Evolutionary conservation across 441 rosid species (phyloP), one percentile per base, ranked within the genome.

Genomic region (Corymbia citriodora): DNA sequence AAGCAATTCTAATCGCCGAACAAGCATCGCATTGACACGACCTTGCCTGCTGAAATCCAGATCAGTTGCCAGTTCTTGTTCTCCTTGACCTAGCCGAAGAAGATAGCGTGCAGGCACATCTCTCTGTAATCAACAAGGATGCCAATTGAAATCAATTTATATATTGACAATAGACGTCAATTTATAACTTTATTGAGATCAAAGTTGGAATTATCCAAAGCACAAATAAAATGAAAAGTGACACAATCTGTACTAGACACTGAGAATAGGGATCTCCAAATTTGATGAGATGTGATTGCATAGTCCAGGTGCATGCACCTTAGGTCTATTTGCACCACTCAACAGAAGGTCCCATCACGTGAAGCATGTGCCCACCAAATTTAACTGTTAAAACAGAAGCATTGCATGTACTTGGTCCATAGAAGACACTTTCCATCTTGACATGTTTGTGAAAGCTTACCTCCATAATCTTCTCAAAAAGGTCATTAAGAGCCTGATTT

Each of bases 41-140:
- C 99, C 99, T 95, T 98, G 99, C 95, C 99, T 91, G 93, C 99
- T 98, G 92, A 98, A 98, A 93, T 98, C 99, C 88, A 98, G 99
- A 94, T 98, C 99, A 92, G 99, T 98, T 61, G 99, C 99, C 86
- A 98, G 95, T 92, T 98, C 99, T 94, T 98, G 99, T 94, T 98
- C 99, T 89, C 99, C 99, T 95, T 98, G 99, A 93, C 99, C 99
- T 90, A 98, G 93, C 91, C 99, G 99, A 91, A 98, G 99, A 94
- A 98, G 98, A 94, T 98, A 98, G 50, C 99, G 96, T 27, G 99
- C 99, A 88, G 99, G 99, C 45, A 98, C 99, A 94, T 98, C 99
- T 90, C 99, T 97, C 99, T 98, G 95, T 89, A 94, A 95, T 48
- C 53, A 81, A 81, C 31, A 81, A 79, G 53, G 53, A 81, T 25